Conservation (phyloP, 164 flowering plant species). For the Akebia trifoliata region DNA sequence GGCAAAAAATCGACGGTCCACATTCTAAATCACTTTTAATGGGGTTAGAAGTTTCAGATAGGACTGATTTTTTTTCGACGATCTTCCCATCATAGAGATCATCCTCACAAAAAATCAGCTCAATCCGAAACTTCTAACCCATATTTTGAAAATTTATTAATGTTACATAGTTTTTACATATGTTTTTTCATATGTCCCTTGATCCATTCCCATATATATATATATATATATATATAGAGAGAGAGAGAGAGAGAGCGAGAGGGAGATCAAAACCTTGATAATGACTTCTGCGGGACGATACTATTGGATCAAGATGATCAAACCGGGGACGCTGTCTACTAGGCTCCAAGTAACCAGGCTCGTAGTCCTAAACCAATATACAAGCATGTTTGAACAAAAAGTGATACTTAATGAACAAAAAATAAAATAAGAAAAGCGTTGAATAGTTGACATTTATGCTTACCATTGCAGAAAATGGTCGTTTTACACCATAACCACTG, state of each 20-base stretch:
- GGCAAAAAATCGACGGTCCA: no score
- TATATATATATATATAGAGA: no score
- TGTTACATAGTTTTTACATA: no score
- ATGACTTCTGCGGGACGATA: constrained; percentile 31
- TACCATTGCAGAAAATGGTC: constrained; percentile 52
- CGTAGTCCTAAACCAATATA: constrained; percentile 35
- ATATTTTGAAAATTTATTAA: background rate
- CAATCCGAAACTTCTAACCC: background rate
- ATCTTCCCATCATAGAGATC: no score
- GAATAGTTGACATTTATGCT: constrained; percentile 10
- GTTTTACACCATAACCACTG: constrained; percentile 41
- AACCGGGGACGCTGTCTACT: constrained; percentile 51
- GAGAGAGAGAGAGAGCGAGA: background rate
- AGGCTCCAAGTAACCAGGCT: constrained; percentile 50
- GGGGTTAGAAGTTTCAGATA: no score
- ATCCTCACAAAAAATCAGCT: no score
- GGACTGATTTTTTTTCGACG: no score
- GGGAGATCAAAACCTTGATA: constrained; percentile 37
- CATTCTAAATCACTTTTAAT: no score
- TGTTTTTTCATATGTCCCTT: no score
- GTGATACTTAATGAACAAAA: background rate
- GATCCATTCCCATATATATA: no score
- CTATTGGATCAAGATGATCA: constrained; percentile 42
- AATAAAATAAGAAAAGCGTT: background rate
- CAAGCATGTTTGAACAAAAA: constrained; percentile 1